These are phyloP conservation scores for Telfairia occidentalis DNA, from an alignment of 331 rosid genomes.

Conservation along the genomic window DNA sequence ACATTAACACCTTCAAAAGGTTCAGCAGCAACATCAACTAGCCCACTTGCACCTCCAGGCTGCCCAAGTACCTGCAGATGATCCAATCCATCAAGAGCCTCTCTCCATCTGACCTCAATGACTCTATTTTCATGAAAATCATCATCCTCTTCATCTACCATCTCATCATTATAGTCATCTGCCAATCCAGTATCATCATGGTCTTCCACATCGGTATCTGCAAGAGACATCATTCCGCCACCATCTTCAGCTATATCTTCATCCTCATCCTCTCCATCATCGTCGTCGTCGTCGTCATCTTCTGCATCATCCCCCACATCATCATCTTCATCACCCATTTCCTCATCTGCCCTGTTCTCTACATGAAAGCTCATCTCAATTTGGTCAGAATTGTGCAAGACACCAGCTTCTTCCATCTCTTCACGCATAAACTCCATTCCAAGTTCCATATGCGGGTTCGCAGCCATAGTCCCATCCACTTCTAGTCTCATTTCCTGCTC, in stretches of 20 bases:
- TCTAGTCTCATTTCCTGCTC: slow-evolving; percentile 70
- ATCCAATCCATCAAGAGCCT: slow-evolving; percentile 93
- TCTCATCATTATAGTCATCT: slow-evolving; percentile 84
- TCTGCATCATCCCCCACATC: slow-evolving; percentile 97
- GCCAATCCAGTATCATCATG: slow-evolving; percentile 86
- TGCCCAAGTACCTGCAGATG: slow-evolving; percentile 92
- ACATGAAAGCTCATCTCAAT: slow-evolving; percentile 81
- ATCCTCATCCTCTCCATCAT: slow-evolving; percentile 86
- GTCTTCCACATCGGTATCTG: slow-evolving; percentile 91
- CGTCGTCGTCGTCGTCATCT: slow-evolving; percentile 88
- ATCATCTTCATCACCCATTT: slow-evolving; percentile 96
- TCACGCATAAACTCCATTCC: slow-evolving; percentile 89
- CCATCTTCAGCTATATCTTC: slow-evolving; percentile 96
- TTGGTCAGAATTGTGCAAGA: slow-evolving; percentile 61
- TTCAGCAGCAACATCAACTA: slow-evolving; percentile 82
- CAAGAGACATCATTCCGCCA: slow-evolving; percentile 82
- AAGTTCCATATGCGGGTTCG: slow-evolving; percentile 60
- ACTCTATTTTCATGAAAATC: slow-evolving; percentile 93
- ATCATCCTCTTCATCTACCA: slow-evolving; percentile 91
- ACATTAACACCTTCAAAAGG: slow-evolving; percentile 98
- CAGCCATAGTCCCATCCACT: slow-evolving; percentile 46
- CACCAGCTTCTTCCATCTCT: slow-evolving; percentile 70
- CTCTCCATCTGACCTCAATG: slow-evolving; percentile 96
- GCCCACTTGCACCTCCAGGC: slow-evolving; percentile 65
- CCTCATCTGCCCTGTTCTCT: slow-evolving; percentile 83